Evolutionary conservation across 2,329 filamentous ascomycete genomes (phyloP).

Genomic region (Paecilomyces variotii): DNA sequence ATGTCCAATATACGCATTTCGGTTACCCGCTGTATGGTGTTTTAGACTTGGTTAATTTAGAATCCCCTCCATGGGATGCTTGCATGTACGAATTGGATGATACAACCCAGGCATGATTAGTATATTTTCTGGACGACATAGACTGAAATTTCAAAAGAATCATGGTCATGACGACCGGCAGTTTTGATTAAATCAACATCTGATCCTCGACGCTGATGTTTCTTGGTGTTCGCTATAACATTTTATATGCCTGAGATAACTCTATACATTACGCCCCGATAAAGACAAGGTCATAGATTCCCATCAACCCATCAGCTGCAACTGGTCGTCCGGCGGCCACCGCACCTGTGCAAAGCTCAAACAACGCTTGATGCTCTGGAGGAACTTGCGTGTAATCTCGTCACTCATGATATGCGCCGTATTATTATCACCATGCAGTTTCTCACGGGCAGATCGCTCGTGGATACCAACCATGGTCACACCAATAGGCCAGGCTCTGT

Average conservation of each 20-base stretch:
- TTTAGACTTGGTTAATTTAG: not conserved
- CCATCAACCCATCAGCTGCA: constrained; percentile 80
- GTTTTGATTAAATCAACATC: not conserved
- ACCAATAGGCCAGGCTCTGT: constrained; percentile 86
- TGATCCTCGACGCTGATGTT: not conserved
- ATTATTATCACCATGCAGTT: constrained; percentile 68
- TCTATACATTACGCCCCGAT: not conserved
- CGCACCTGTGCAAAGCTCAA: constrained; percentile 93
- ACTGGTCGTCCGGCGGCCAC: constrained; percentile 87
- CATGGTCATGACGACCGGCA: not conserved
- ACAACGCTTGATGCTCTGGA: constrained; percentile 96
- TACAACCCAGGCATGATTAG: not conserved
- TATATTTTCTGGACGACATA: not conserved
- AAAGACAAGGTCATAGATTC: not conserved
- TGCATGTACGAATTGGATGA: not conserved
- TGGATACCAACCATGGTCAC: constrained; percentile 99
- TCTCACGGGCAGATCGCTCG: constrained; percentile 90
- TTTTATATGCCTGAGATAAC: not conserved
- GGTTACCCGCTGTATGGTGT: not conserved
- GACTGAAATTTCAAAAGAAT: not conserved
- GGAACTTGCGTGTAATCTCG: constrained; percentile 86
- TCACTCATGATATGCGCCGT: constrained; percentile 96
- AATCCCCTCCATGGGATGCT: not conserved
- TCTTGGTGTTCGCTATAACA: not conserved
- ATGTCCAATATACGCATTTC: constrained; percentile 4